phyloP scores from a whole-genome alignment of 495 filamentous ascomycete genomes.

The Lasiosphaeris hirsuta region DNA sequence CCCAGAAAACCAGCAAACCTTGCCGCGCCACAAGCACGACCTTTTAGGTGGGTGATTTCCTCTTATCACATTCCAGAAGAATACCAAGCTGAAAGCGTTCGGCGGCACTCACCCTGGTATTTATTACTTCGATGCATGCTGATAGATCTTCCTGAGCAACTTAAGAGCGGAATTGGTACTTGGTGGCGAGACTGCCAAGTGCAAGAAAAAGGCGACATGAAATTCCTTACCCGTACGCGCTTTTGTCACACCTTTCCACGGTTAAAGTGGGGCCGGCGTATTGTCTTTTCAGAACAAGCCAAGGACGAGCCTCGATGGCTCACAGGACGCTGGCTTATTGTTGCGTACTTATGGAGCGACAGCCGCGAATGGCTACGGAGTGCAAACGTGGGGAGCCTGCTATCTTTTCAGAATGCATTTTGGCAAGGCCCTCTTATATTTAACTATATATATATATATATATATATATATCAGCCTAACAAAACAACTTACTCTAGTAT shows the following conservation, averaged over 20 bases:
- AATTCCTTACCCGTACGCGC: no score
- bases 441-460: no score
- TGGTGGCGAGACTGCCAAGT: no score
- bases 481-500: conserved; percentile 7
- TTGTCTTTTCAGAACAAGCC: conserved; percentile 11
- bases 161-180: no score
- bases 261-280: conserved; percentile 10
- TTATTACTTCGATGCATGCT: no score
- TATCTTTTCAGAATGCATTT: conserved; percentile 8
- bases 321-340: conserved; percentile 7
- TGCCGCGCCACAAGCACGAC: neutral
- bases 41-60: no score
- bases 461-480: conserved; percentile 2
- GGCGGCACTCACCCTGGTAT: no score
- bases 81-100: no score
- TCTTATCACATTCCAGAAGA: no score
- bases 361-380: conserved; percentile 3
- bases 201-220: no score
- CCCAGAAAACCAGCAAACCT: conserved; percentile 1
- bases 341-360: conserved; percentile 11
- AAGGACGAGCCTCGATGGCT: conserved; percentile 8
- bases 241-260: no score
- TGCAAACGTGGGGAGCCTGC: conserved; percentile 6
- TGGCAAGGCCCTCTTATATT: conserved; percentile 3
- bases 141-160: no score